Evolutionary conservation across 768 basidiomycete species (phyloP), one percentile per base, ranked within the genome.

Genomic region (Hericium rajendrae): DNA sequence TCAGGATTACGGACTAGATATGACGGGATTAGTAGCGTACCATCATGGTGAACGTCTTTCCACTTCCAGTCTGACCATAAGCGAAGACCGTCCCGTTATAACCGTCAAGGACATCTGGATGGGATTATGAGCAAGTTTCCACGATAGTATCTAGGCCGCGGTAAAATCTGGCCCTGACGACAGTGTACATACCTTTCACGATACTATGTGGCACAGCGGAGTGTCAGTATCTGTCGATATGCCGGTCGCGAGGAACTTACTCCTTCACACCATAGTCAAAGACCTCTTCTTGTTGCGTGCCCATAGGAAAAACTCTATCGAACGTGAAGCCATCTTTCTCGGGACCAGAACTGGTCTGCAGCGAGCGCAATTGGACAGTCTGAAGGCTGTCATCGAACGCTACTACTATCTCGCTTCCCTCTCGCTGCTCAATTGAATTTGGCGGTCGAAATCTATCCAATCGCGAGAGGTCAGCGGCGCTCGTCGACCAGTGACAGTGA

Each of bases 261-360:
- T 94, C 95, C 72, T 94, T 95, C 41, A 99, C 91, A 54, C 97
- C 97, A 70, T 97, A 99, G 71, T 98, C 94, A 69, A 97, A 99
- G 50, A 99, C 93, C 71, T 97, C 93, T 55, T 83, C 74, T 70
- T 99, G 97, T 70, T 84, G 80, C 48, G 94, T 91, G 41, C 78
- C 83, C 78, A 94, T 92, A 56, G 92, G 87, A 70, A 99, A 99
- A 20, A 95, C 93, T 61, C 94, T 81, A 71, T 99, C 97, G 67
- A 97, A 95, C 38, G 93, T 94, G 74, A 99, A 99, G 26, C 95
- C 95, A 77, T 94, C 90, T 76, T 85, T 95, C 76, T 97, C 94
- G 49, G 94, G 88, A 2, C 93, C 94, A 49, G 86, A 80, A 57
- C 81, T 78, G 22, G 81, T 67, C 62, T 82, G 78, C 39, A 83